Evolutionary conservation across 2,329 filamentous ascomycete genomes (phyloP).

Genomic region (Exophiala mesophila): DNA sequence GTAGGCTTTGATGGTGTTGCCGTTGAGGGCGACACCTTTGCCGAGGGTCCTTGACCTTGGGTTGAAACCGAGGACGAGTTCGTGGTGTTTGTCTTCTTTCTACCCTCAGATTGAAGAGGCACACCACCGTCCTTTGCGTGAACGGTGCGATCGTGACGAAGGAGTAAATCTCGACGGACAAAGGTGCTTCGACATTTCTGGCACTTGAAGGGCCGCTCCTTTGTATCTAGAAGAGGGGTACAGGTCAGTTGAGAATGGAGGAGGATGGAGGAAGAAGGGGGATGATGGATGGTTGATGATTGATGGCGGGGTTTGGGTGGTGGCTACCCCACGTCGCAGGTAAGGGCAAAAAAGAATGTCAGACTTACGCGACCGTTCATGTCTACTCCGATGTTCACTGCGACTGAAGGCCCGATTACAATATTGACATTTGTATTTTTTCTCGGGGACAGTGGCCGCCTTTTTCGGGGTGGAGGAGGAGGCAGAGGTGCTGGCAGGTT

Average conservation of each 20-base stretch:
- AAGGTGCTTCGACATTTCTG: constrained; percentile 98
- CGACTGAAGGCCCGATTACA: constrained; percentile 96
- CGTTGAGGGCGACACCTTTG: constrained; percentile 56
- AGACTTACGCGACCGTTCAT: constrained; percentile 91
- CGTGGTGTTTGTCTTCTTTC: constrained; percentile 38
- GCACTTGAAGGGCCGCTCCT: constrained; percentile 98
- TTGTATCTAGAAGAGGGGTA: constrained; percentile 65
- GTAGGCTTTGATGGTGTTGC: constrained; percentile 64
- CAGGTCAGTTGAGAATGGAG: constrained; percentile 17
- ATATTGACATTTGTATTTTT: constrained; percentile 99
- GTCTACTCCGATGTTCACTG: constrained; percentile 92
- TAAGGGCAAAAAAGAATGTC: constrained; percentile 20
- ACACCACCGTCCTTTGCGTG: constrained; percentile 90
- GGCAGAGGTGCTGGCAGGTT: constrained; percentile 26
- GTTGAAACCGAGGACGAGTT: neutral
- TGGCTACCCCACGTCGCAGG: constrained; percentile 23
- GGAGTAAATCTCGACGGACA: constrained; percentile 89
- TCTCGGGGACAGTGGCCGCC: constrained; percentile 73
- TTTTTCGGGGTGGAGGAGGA: constrained; percentile 72
- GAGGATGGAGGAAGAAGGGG: constrained; percentile 5
- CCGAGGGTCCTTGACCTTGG: constrained; percentile 43
- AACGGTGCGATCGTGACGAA: constrained; percentile 95
- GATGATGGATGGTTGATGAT: neutral
- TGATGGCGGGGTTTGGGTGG: constrained; percentile 19
- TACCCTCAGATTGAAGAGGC: constrained; percentile 29